These are phyloP conservation scores for Pythium sukuiense DNA, from an alignment of 352 stramenopile genomes.

Conservation along the genomic window DNA sequence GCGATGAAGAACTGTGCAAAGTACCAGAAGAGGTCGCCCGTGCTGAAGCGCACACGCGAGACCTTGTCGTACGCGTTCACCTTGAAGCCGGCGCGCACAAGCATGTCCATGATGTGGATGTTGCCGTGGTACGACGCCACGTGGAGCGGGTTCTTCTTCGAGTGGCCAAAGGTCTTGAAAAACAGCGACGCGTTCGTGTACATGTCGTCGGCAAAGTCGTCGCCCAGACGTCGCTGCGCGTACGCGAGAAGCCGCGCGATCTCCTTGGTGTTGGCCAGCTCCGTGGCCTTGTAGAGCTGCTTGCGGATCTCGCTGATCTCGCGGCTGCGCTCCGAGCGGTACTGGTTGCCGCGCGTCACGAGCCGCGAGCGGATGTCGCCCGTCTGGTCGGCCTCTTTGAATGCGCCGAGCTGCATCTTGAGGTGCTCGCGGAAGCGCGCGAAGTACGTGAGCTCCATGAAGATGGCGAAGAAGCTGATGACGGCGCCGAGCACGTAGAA, in stretches of 20 bases:
- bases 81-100: slow-evolving; percentile 53
- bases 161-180: slow-evolving; percentile 59
- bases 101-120: slow-evolving; percentile 51
- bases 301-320: slow-evolving; percentile 67
- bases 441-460: slow-evolving; percentile 76
- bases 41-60: slow-evolving; percentile 70
- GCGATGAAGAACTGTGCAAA: slow-evolving; percentile 68
- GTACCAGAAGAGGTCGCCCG: slow-evolving; percentile 77
- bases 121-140: slow-evolving; percentile 73
- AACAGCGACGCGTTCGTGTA: slow-evolving; percentile 54
- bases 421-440: slow-evolving; percentile 83
- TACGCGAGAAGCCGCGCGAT: slow-evolving; percentile 53
- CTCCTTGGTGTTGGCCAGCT: slow-evolving; percentile 61
- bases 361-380: slow-evolving; percentile 68
- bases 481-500: slow-evolving; percentile 49
- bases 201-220: slow-evolving; percentile 61
- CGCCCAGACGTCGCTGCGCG: slow-evolving; percentile 46
- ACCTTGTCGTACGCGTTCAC: slow-evolving; percentile 77
- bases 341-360: slow-evolving; percentile 30
- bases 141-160: slow-evolving; percentile 83
- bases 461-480: slow-evolving; percentile 53
- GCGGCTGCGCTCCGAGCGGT: slow-evolving; percentile 44
- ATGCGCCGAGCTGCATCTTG: slow-evolving; percentile 84
- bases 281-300: slow-evolving; percentile 64
- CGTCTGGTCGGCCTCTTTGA: slow-evolving; percentile 81